These are phyloP conservation scores for Cladosporium sp. DNA, from an alignment of 2,329 filamentous ascomycete species.

Conservation along the genomic window DNA sequence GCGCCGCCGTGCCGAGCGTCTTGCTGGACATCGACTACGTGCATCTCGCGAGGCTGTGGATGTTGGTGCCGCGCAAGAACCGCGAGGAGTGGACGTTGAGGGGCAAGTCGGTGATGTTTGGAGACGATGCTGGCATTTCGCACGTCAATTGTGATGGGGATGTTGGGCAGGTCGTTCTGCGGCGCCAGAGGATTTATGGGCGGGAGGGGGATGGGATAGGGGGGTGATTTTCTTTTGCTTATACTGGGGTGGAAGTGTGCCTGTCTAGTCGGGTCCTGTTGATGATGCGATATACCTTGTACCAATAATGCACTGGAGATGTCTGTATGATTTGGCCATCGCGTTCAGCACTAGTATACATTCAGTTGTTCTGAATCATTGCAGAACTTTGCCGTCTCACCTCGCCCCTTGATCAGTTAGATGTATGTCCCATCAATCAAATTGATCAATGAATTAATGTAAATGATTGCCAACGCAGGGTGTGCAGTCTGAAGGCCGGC, in stretches of 20 bases:
- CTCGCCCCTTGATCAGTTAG: too few relatives aligned
- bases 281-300: constrained; percentile 11
- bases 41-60: constrained; percentile 41
- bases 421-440: too few relatives aligned
- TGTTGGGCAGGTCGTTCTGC: constrained; percentile 24
- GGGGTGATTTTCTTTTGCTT: neutral
- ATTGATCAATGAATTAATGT: neutral
- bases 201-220: constrained; percentile 12
- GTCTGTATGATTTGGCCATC: neutral
- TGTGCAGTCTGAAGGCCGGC: neutral
- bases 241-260: neutral
- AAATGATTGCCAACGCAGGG: too few relatives aligned
- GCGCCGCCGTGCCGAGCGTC: constrained; percentile 34
- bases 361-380: neutral
- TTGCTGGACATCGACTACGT: constrained; percentile 37
- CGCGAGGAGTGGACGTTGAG: constrained; percentile 42
- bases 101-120: constrained; percentile 45
- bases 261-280: neutral
- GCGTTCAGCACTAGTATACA: neutral
- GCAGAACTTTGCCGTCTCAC: neutral
- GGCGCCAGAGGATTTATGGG: constrained; percentile 29
- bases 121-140: constrained; percentile 37
- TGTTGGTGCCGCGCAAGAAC: constrained; percentile 40
- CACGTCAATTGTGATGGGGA: constrained; percentile 29
- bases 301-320: constrained; percentile 11